phyloP scores from a whole-genome alignment of 129 eudicot genomes.

The Escallonia herrerae region DNA sequence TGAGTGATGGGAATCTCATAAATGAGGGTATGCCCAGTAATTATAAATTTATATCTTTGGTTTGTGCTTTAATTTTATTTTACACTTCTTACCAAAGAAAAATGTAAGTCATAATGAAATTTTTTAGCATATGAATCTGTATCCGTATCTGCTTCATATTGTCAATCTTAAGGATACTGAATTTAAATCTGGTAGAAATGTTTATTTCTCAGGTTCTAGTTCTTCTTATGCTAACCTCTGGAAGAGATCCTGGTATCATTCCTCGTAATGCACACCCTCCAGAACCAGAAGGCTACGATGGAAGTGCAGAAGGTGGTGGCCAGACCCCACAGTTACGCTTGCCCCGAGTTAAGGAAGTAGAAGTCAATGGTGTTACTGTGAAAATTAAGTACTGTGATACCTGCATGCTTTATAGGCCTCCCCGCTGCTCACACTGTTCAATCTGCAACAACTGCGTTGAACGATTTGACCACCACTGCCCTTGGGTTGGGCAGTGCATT shows the following conservation, averaged over 20 bases:
- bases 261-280: slow-evolving; percentile 99
- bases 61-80: too few species aligned
- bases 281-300: slow-evolving; percentile 91
- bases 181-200: background rate
- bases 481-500: slow-evolving; percentile 99
- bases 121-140: too few species aligned
- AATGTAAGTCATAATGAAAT: too few species aligned
- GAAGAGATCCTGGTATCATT: slow-evolving; percentile 98
- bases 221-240: slow-evolving; percentile 86
- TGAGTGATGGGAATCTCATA: too few species aligned
- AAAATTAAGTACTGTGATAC: slow-evolving; percentile 97
- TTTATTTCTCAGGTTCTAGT: slow-evolving; percentile 60
- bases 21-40: too few species aligned
- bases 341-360: slow-evolving; percentile 95
- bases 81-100: too few species aligned
- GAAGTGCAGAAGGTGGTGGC: slow-evolving; percentile 64
- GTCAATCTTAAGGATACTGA: background rate
- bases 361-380: slow-evolving; percentile 87
- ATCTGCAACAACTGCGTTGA: slow-evolving; percentile 98
- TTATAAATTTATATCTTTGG: too few species aligned
- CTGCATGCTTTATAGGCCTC: slow-evolving; percentile 99
- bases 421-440: slow-evolving; percentile 98
- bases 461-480: slow-evolving; percentile 98
- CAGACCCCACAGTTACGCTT: slow-evolving; percentile 88
- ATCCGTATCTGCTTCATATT: too few species aligned